phyloP scores from a whole-genome alignment of 2,329 filamentous ascomycete species.

The Fusarium bulbicola region DNA sequence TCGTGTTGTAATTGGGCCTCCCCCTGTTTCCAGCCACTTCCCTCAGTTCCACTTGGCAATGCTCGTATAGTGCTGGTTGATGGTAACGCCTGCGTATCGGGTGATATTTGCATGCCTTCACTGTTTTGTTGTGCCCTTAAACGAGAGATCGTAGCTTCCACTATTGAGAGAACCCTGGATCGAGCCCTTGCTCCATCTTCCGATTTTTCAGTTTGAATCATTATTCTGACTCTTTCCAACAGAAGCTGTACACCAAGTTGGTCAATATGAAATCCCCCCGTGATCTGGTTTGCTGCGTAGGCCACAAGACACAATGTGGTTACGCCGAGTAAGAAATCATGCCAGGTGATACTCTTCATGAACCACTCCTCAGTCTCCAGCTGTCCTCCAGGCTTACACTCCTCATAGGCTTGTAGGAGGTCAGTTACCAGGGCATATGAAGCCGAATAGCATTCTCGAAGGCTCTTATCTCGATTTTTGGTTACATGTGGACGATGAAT shows the following conservation, averaged over 20 bases:
- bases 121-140: neutral
- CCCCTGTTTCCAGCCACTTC: neutral
- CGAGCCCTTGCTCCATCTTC: neutral
- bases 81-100: neutral
- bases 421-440: neutral
- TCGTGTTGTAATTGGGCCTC: neutral
- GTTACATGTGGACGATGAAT: neutral
- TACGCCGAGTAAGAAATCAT: neutral
- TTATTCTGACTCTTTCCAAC: neutral
- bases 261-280: neutral
- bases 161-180: neutral
- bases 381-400: neutral
- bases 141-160: neutral
- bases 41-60: neutral
- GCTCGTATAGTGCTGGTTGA: neutral
- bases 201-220: neutral
- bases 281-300: fast-evolving
- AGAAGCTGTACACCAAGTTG: neutral
- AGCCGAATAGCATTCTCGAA: neutral
- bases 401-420: neutral
- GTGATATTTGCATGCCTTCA: fast-evolving
- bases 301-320: neutral
- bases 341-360: neutral
- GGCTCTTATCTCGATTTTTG: neutral
- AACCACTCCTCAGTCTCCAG: neutral